Conservation (phyloP, 129 eudicot genomes). For the Oenanthe sinensis region DNA sequence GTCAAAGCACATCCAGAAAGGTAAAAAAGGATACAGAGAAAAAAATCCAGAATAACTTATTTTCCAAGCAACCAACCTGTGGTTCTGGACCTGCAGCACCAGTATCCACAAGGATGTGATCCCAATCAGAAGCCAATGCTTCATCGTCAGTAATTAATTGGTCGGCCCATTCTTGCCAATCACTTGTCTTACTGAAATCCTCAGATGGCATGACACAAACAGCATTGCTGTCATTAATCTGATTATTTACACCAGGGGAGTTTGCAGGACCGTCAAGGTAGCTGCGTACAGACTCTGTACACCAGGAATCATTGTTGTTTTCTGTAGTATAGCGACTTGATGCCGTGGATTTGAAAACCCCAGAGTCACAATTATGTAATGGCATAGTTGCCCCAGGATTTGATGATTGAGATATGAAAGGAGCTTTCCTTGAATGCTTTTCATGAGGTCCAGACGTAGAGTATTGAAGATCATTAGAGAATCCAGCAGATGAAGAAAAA, state of each 20-base stretch:
- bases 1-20: not conserved
- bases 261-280: constrained; percentile 48
- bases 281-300: constrained; percentile 50
- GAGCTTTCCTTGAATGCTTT: constrained; percentile 41
- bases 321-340: constrained; percentile 50
- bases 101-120: constrained; percentile 60
- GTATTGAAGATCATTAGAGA: constrained; percentile 64
- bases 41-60: constrained; percentile 2
- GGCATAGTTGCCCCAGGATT: constrained; percentile 26
- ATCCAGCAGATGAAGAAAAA: constrained; percentile 64
- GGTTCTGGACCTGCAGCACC: constrained; percentile 38
- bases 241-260: constrained; percentile 31
- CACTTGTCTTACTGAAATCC: constrained; percentile 59
- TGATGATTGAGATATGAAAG: constrained; percentile 50
- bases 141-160: constrained; percentile 71
- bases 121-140: constrained; percentile 62
- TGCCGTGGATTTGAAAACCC: constrained; percentile 51
- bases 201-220: constrained; percentile 37
- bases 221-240: constrained; percentile 29
- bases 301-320: constrained; percentile 52
- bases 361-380: constrained; percentile 25
- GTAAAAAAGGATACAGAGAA: not conserved
- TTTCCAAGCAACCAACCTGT: constrained; percentile 38
- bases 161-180: constrained; percentile 90
- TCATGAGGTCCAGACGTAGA: constrained; percentile 46